A percentile compares a stretch with the other conserved stretches of the same genome.
Conservation (phyloP, 148 eudicot genomes). For the Silene latifolia region DNA sequence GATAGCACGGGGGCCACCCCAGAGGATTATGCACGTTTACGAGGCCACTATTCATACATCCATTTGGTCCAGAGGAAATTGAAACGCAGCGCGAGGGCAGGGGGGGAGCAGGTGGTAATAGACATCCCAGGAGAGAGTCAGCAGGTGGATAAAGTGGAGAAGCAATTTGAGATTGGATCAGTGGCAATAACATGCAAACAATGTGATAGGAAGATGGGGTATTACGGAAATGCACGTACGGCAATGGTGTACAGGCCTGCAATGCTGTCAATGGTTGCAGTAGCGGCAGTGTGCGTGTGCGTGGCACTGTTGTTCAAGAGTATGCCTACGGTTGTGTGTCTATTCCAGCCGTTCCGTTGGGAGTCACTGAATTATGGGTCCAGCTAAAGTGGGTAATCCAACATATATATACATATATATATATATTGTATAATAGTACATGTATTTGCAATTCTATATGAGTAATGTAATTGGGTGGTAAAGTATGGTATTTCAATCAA, state of each 20-base stretch:
- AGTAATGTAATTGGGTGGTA: no score
- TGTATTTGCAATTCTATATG: conserved; percentile 6
- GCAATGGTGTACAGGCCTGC: conserved; percentile 63
- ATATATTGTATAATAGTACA: no score
- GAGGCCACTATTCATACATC: conserved; percentile 60
- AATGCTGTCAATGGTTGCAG: conserved; percentile 76
- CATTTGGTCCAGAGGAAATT: conserved; percentile 58
- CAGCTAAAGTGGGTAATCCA: conserved; percentile 8
- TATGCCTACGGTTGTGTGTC: conserved; percentile 61
- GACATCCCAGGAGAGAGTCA: conserved; percentile 46
- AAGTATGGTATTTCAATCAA: no score
- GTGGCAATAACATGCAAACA: conserved; percentile 34
- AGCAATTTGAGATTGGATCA: conserved; percentile 45
- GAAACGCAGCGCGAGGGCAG: conserved; percentile 36
- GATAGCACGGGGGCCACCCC: conserved; percentile 78
- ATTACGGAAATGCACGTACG: conserved; percentile 27
- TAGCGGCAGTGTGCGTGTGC: conserved; percentile 92
- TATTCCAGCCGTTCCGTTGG: conserved; percentile 75
- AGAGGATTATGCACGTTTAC: conserved; percentile 63
- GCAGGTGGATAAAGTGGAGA: conserved; percentile 26
- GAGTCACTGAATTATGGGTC: conserved; percentile 60
- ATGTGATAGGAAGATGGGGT: conserved; percentile 47
- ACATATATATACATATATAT: not conserved
- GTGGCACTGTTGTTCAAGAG: conserved; percentile 77
- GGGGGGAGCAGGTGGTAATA: conserved; percentile 48